phyloP scores from a whole-genome alignment of 2,329 filamentous ascomycete genomes.

The Diaporthe eres region DNA sequence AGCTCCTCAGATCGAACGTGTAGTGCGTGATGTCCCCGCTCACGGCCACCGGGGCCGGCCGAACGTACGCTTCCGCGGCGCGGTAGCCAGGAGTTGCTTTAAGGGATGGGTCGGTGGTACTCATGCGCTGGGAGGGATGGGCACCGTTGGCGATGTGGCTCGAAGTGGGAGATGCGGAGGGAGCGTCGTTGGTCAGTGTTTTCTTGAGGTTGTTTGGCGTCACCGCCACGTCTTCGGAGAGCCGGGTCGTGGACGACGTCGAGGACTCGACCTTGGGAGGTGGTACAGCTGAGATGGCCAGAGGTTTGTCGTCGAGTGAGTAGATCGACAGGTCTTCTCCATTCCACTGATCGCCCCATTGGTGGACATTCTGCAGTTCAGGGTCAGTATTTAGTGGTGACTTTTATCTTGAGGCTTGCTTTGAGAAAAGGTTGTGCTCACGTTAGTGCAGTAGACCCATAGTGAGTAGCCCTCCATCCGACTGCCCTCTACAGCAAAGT shows the following conservation, averaged over 20 bases:
- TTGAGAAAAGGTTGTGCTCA: conserved; percentile 53
- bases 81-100: conserved; percentile 78
- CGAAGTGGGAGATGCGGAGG: conserved; percentile 71
- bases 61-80: conserved; percentile 92
- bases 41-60: conserved; percentile 83
- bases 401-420: no score
- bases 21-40: conserved; percentile 79
- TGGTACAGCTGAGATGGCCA: conserved; percentile 62
- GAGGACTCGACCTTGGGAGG: conserved; percentile 50
- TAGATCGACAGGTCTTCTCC: conserved; percentile 95
- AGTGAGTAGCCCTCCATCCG: conserved; percentile 87
- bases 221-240: conserved; percentile 65
- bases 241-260: conserved; percentile 52
- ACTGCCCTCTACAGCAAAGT: conserved; percentile 90
- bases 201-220: conserved; percentile 83
- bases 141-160: conserved; percentile 52
- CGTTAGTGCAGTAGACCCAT: conserved; percentile 86
- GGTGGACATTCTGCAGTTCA: conserved; percentile 79
- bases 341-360: conserved; percentile 95
- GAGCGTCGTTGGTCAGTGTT: conserved; percentile 71
- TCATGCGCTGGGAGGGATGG: conserved; percentile 25
- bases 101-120: conserved; percentile 67
- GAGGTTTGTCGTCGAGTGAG: conserved; percentile 82
- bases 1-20: conserved; percentile 86
- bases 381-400: conserved; percentile 44